Base-by-base conservation (phyloP, 495 filamentous ascomycete genomes). In the Podospora bellae-mahoneyi region DNA sequence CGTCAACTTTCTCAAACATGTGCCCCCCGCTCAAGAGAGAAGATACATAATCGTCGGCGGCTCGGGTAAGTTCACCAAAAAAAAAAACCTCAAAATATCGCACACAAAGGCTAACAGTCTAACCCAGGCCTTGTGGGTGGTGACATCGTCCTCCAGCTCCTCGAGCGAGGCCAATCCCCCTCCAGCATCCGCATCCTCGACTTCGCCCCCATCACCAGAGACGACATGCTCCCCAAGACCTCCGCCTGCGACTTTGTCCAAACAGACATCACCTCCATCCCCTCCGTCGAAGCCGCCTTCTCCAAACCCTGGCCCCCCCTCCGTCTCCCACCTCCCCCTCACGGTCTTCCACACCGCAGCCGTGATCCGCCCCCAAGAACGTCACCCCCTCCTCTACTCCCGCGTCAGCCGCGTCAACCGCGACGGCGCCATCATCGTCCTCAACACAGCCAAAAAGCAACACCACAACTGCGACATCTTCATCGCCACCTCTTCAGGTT, bases 331-430 rank as follows among this genome's bases (percentile, higher is more conserved):
- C 3, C 76, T 81, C 3, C 83, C 85, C 19, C 71, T 88, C 23
- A 87, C 85, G 13, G 85, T 88, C 27, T 88, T 83, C 71, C 86
- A 88, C 74, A 87, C 83, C 0, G 86, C 86, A 18, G 85, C 85
- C 0, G 71, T 79, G 5, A 85, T 89, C 60, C 74, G 80, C 5
- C 76, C 83, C 0, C 77, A 75, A 7, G 86, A 87, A 48, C 85
- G 86, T 16, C 77, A 78, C 65, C 67, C 74, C 57, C 67, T 73
- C 15, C 78, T 83, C 32, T 84, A 87, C 62, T 78, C 80, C 5
- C 77, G 78, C 23, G 71, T 81, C 66, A 77, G 74, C 65, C 77
- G 81, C n/a, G 78, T 85, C 64, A 90, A 91, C 76, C 78, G 89
- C 39, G 82, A 83, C 28, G 88, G 88, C 65, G 87, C 87, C 23